Conservation (phyloP, 176 grass and related monocot species). For the Phragmites australis region DNA sequence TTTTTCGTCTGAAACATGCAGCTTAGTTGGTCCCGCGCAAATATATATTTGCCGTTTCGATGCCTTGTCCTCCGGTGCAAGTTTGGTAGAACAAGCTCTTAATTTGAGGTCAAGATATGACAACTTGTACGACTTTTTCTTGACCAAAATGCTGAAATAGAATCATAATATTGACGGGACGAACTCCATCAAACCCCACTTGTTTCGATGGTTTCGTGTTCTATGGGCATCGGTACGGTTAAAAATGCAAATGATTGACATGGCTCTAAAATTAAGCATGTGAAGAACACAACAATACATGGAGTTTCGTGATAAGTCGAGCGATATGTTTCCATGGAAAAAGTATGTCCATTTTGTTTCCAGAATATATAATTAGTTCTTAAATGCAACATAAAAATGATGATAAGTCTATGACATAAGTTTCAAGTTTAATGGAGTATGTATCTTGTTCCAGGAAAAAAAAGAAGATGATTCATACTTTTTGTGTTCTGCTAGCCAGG, state of each 20-base stretch:
- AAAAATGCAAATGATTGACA: not conserved
- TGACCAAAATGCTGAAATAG: constrained; percentile 26
- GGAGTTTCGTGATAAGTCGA: too few relatives aligned
- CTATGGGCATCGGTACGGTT: not conserved
- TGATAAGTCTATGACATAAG: too few relatives aligned
- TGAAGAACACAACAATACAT: not conserved
- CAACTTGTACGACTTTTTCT: constrained; percentile 25
- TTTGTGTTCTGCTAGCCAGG: not conserved
- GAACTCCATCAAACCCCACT: not conserved
- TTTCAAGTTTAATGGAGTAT: too few relatives aligned
- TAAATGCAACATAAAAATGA: too few relatives aligned
- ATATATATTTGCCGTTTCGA: not conserved
- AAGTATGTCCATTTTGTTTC: too few relatives aligned
- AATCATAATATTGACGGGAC: not conserved
- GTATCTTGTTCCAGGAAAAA: too few relatives aligned
- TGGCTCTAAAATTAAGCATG: too few relatives aligned
- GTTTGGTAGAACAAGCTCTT: not conserved
- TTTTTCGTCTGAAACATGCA: not conserved
- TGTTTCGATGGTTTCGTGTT: not conserved
- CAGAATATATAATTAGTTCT: too few relatives aligned
- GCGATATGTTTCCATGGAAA: too few relatives aligned
- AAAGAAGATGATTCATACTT: too few relatives aligned
- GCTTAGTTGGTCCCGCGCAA: not conserved
- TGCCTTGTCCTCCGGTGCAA: constrained; percentile 16
- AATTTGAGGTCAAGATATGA: not conserved